Evolutionary conservation across 108 stramenopile species (phyloP).

Genomic region (Nitzschia sp.): DNA sequence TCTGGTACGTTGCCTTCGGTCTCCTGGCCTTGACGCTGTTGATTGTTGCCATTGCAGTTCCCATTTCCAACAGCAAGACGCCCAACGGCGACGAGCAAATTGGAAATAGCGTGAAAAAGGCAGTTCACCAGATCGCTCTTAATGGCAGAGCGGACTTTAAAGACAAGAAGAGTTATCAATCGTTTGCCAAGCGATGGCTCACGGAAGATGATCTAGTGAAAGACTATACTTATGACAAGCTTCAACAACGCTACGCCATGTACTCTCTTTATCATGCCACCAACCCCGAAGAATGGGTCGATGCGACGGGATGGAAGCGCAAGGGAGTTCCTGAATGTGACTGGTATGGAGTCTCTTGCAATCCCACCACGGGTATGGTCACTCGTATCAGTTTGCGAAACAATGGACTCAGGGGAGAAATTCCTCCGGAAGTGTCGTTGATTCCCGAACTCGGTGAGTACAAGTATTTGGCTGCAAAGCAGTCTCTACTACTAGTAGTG

Average conservation of each 20-base stretch:
- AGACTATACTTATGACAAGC: conserved; percentile 4
- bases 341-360: conserved; percentile 11
- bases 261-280: conserved; percentile 15
- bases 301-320: conserved; percentile 10
- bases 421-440: conserved; percentile 47
- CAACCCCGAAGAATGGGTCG: not conserved
- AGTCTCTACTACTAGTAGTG: no score
- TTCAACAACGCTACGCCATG: conserved; percentile 22
- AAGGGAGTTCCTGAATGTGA: conserved; percentile 14
- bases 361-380: not conserved
- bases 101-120: not conserved
- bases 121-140: conserved; percentile 1
- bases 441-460: conserved; percentile 47
- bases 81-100: not conserved
- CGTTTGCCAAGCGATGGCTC: conserved; percentile 1
- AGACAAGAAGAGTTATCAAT: conserved; percentile 12
- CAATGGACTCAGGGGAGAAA: conserved; percentile 36
- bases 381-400: not conserved
- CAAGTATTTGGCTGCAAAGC: no score
- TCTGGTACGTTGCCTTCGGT: not conserved
- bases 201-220: not conserved
- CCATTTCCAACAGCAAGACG: not conserved
- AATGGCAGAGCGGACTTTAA: conserved; percentile 1
- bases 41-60: conserved; percentile 6
- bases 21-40: not conserved